phyloP scores from a whole-genome alignment of 345 rosid species.

The Turnera subulata region DNA sequence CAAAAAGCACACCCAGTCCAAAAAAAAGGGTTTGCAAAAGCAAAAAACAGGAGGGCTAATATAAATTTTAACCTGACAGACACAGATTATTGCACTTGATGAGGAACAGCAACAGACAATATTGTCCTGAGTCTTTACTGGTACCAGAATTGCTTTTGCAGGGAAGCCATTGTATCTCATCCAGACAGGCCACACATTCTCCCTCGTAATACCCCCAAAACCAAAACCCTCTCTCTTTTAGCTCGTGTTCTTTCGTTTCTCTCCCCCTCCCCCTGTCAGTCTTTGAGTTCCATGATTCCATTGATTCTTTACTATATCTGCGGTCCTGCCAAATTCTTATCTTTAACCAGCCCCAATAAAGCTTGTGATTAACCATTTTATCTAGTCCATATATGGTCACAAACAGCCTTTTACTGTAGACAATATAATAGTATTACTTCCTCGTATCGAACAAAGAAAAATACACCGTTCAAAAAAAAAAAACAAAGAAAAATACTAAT shows the following conservation, averaged over 20 bases:
- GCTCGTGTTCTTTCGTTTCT: slow-evolving; percentile 9
- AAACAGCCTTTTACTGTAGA: slow-evolving; percentile 40
- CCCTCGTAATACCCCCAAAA: slow-evolving; percentile 17
- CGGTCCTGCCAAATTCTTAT: slow-evolving; percentile 30
- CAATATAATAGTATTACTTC: not conserved
- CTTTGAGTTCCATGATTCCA: slow-evolving; percentile 18
- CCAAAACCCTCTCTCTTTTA: not conserved
- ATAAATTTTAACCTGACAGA: no score
- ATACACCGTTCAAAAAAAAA: not conserved
- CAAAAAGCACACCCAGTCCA: slow-evolving; percentile 3
- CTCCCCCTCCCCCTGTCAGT: slow-evolving; percentile 14
- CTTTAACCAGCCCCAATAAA: slow-evolving; percentile 46
- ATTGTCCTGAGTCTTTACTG: slow-evolving; percentile 5
- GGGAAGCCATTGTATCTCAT: not conserved
- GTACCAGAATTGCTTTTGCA: slow-evolving; percentile 12
- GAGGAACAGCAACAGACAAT: slow-evolving; percentile 14
- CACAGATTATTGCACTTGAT: slow-evolving; percentile 12
- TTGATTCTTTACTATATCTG: slow-evolving; percentile 5
- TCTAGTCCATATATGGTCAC: slow-evolving; percentile 34
- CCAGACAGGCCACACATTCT: slow-evolving; percentile 8
- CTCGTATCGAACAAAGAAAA: not conserved
- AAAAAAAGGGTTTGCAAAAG: no score
- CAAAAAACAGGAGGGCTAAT: no score
- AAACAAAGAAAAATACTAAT: not conserved
- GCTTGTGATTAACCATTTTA: slow-evolving; percentile 22